Evolutionary conservation across 805 yeast species (phyloP), one percentile per base, ranked within the genome.

Genomic region (Yamadazyma nakazawae): DNA sequence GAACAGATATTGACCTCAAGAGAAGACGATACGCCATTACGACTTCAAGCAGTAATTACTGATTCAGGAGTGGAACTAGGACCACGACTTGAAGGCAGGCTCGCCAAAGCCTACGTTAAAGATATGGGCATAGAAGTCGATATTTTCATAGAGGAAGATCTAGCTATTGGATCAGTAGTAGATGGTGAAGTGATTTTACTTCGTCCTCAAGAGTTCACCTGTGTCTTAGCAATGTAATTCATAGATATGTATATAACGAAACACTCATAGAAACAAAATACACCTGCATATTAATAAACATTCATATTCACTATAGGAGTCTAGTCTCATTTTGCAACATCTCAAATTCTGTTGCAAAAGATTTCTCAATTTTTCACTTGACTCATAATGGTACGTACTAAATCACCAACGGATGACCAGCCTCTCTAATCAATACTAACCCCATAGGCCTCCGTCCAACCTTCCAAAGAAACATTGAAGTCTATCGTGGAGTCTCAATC

Each of bases 91-190:
- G 10, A 50, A 2, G 41, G 47, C 5, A 58, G 53, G 2, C 38
- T 75, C 1, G 68, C 68, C n/a, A 61, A 61, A 34, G 84, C 72
- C 0, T 78, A 66, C 55, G 80, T 85, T 50, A 52, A 60, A 43
- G 80, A 78, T 26, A 58, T 76, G 28, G 76, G 70, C 18, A 54
- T 75, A 11, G 78, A 72, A 45, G 77, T 79, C 17, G 77, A 75
- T n/a, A 14, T 45, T 12, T 58, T 79, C 17, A 12, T 34, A n/a
- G 42, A 26, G 21, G 21, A 18, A 16, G 26, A 30, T 10, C 16
- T 12, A 3, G 49, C 59, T 13, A 57, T 70, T 16, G 85, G 85
- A 3, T 76, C 76, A 47, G 61, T 65, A 17, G 55, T 79, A 3
- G 58, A 69, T 5, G 76, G 82, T 46, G 67, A 69, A 43, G 65